phyloP scores from a whole-genome alignment of 2,329 filamentous ascomycete species.

The Zymoseptoria passerinii region DNA sequence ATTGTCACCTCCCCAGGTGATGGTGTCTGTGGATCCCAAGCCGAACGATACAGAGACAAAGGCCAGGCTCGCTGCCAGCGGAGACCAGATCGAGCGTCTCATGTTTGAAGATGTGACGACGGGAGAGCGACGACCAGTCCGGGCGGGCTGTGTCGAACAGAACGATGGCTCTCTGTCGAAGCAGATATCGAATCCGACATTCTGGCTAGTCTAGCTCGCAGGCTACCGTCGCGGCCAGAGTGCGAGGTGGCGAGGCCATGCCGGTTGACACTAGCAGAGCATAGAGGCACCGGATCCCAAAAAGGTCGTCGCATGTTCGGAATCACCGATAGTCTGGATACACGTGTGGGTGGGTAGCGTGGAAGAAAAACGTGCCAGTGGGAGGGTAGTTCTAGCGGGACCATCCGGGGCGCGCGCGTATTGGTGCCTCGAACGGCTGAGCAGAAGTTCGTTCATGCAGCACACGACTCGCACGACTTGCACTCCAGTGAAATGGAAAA shows the following conservation, averaged over 20 bases:
- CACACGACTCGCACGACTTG: too few relatives aligned
- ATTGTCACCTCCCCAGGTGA: constrained; percentile 6
- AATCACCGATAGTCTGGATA: not conserved
- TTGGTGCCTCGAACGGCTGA: too few relatives aligned
- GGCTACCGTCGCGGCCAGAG: too few relatives aligned
- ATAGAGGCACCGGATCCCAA: not conserved
- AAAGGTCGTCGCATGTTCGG: not conserved
- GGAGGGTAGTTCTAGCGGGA: too few relatives aligned
- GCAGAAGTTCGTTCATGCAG: too few relatives aligned
- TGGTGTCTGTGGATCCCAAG: constrained; percentile 5
- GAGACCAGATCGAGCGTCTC: not conserved
- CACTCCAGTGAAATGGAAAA: too few relatives aligned
- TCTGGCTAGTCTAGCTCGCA: not conserved
- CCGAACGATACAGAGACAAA: not conserved
- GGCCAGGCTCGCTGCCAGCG: not conserved
- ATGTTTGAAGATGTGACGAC: not conserved
- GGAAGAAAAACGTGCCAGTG: too few relatives aligned
- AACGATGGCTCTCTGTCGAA: too few relatives aligned
- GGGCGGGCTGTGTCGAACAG: too few relatives aligned
- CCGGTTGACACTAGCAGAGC: not conserved
- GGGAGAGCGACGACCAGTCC: too few relatives aligned
- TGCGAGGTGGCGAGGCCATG: not conserved
- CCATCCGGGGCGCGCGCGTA: too few relatives aligned
- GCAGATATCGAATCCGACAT: not conserved
- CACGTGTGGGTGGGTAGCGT: too few relatives aligned